phyloP scores from a whole-genome alignment of 2,329 filamentous ascomycete species.

The Cordyceps tenuipes region DNA sequence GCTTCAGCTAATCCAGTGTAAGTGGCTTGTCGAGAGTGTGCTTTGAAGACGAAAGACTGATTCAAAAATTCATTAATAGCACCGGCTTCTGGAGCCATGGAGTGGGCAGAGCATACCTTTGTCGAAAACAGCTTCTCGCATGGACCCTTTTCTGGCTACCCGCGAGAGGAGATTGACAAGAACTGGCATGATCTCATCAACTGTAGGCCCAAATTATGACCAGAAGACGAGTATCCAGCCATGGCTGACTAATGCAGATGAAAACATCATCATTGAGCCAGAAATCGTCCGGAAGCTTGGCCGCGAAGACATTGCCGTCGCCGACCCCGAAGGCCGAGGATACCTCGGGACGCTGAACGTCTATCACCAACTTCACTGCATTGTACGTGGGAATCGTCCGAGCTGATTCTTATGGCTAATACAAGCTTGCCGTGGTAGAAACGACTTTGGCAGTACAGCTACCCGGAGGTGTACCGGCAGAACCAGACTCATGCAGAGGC shows the following conservation, averaged over 20 bases:
- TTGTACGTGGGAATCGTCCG: neutral
- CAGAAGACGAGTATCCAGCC: too few species aligned
- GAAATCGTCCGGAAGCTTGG: conserved; percentile 2
- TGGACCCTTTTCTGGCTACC: conserved; percentile 8
- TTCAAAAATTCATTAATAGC: neutral
- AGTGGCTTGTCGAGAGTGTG: neutral
- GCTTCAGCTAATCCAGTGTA: neutral
- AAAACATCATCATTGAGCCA: conserved; percentile 8
- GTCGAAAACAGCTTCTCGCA: conserved; percentile 5
- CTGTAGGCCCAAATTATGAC: neutral
- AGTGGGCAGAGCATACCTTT: conserved; percentile 6
- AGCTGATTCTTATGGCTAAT: neutral
- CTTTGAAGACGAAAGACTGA: neutral
- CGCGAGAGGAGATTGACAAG: conserved; percentile 5
- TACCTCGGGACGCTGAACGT: conserved; percentile 13
- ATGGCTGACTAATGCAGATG: neutral
- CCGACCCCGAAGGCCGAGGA: conserved; percentile 2
- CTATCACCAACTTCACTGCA: conserved; percentile 13
- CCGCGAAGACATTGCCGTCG: conserved; percentile 1
- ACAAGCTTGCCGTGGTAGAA: neutral
- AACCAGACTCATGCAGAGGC: conserved; percentile 3
- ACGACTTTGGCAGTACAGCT: conserved; percentile 11
- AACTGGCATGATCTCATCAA: conserved; percentile 11
- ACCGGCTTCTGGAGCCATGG: conserved; percentile 1
- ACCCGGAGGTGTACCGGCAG: conserved; percentile 2